These are phyloP conservation scores for Triticum turgidum DNA, from an alignment of 176 grass and related monocot species.

Conservation along the genomic window DNA sequence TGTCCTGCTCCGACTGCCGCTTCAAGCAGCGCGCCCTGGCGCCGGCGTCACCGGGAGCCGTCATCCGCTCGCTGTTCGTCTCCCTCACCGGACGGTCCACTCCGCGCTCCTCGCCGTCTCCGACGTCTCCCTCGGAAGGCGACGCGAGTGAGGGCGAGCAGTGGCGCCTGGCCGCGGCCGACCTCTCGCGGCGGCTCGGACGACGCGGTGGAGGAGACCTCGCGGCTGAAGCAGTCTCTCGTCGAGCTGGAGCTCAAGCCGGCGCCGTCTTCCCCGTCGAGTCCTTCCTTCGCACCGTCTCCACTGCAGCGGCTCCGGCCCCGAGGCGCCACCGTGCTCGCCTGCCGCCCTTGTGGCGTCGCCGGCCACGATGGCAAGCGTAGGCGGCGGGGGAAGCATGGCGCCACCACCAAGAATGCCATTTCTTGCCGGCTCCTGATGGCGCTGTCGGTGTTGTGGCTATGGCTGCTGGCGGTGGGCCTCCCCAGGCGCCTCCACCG, in stretches of 20 bases:
- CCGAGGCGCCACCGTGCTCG: constrained; percentile 38
- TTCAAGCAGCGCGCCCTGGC: constrained; percentile 49
- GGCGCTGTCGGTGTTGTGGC: constrained; percentile 16
- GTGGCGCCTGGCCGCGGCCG: constrained; percentile 73
- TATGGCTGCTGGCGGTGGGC: constrained; percentile 23
- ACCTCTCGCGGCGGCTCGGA: constrained; percentile 79
- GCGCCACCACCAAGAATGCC: constrained; percentile 14
- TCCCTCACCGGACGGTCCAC: constrained; percentile 72
- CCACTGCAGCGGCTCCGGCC: constrained; percentile 33
- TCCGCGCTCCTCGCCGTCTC: constrained; percentile 37
- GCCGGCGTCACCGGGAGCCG: constrained; percentile 53
- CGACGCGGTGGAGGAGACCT: constrained; percentile 72
- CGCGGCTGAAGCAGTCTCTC: constrained; percentile 67
- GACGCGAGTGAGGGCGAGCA: constrained; percentile 38
- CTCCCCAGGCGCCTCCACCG: background rate
- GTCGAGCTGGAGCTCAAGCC: constrained; percentile 75
- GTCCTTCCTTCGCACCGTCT: constrained; percentile 54
- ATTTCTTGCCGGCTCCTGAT: constrained; percentile 42
- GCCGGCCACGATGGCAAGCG: too few relatives aligned
- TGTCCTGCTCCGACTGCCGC: constrained; percentile 59
- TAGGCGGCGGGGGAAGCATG: too few relatives aligned
- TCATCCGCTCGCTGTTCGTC: constrained; percentile 58
- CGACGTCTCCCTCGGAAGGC: constrained; percentile 24
- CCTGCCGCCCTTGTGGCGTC: too few relatives aligned
- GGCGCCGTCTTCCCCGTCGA: constrained; percentile 39